A percentile compares a stretch with the other conserved stretches of the same genome.
Evolutionary conservation across 1,139 yeast genomes (phyloP).

Genomic region (Sporopachydermia cereana): DNA sequence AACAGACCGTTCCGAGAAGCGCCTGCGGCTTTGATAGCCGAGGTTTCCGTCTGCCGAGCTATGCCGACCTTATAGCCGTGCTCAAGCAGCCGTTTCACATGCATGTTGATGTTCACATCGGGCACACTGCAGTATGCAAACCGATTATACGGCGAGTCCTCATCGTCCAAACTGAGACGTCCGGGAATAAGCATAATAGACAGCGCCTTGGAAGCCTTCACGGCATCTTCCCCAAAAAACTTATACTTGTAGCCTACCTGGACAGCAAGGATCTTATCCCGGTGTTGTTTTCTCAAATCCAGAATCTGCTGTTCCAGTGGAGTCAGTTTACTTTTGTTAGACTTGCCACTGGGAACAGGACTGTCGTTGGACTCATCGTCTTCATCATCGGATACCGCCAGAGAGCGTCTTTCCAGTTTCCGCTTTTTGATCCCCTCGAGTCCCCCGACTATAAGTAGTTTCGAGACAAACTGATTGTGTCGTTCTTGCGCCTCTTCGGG

Average conservation of each 20-base stretch:
- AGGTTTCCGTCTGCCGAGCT: conserved; percentile 75
- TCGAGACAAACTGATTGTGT: conserved; percentile 12
- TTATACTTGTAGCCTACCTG: conserved; percentile 90
- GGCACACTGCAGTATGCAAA: conserved; percentile 86
- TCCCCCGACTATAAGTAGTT: conserved; percentile 15
- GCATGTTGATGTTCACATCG: conserved; percentile 57
- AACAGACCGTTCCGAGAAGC: conserved; percentile 41
- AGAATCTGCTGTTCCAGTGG: conserved; percentile 74
- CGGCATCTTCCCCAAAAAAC: conserved; percentile 79
- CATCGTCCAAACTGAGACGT: conserved; percentile 35
- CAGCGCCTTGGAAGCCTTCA: conserved; percentile 47
- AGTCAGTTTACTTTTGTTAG: conserved; percentile 31
- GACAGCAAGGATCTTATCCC: conserved; percentile 61
- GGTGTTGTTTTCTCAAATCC: conserved; percentile 45
- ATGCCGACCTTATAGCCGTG: conserved; percentile 69
- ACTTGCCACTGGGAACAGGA: not conserved
- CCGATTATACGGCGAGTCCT: conserved; percentile 33
- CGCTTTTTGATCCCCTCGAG: conserved; percentile 12
- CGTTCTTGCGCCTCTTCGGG: conserved; percentile 6
- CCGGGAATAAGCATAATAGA: conserved; percentile 69
- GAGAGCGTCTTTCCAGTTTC: conserved; percentile 8
- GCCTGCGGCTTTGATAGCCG: conserved; percentile 51
- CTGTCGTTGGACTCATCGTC: not conserved
- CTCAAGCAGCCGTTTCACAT: conserved; percentile 38
- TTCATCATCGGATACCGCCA: conserved; percentile 3